A percentile compares a stretch with the other conserved stretches of the same genome.
These are phyloP conservation scores for Anastatica hierochuntica DNA, from an alignment of 345 rosid species.

Conservation along the genomic window DNA sequence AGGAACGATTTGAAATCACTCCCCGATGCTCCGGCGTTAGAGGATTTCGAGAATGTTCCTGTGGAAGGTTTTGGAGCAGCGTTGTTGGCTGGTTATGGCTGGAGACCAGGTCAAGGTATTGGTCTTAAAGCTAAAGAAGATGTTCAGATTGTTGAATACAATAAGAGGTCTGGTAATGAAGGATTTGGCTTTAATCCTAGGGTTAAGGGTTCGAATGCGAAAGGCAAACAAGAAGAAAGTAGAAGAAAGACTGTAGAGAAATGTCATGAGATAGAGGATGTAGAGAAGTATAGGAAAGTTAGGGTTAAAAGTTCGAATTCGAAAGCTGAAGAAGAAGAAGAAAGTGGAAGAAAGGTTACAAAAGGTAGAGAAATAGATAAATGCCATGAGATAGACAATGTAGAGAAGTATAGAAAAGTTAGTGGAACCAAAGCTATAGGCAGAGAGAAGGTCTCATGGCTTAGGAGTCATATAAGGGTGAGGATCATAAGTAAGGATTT, in stretches of 20 bases:
- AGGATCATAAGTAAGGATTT: slow-evolving; percentile 59
- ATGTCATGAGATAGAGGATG: no score
- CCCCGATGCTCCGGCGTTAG: slow-evolving; percentile 58
- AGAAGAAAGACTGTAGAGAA: no score
- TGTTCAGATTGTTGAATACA: slow-evolving; percentile 37
- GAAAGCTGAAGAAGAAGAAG: neutral
- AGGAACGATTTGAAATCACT: slow-evolving; percentile 40
- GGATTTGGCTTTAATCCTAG: slow-evolving; percentile 59
- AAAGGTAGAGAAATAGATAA: no score
- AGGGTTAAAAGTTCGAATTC: no score
- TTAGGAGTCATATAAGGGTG: slow-evolving; percentile 64
- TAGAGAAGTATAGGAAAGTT: no score
- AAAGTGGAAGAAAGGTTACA: no score
- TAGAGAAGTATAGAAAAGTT: slow-evolving; percentile 11
- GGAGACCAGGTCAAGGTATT: slow-evolving; percentile 70
- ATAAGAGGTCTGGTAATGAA: slow-evolving; percentile 30
- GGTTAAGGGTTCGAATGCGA: no score
- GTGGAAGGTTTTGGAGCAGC: slow-evolving; percentile 73
- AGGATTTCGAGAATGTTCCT: slow-evolving; percentile 58
- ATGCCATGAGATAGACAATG: slow-evolving; percentile 29
- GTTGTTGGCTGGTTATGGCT: slow-evolving; percentile 73
- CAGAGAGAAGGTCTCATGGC: slow-evolving; percentile 37
- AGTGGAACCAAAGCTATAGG: neutral
- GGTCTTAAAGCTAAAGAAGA: slow-evolving; percentile 59
- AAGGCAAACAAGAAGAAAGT: neutral